A percentile compares a stretch with the other conserved stretches of the same genome.
phyloP scores from a whole-genome alignment of 352 stramenopile genomes.

The Phytophthora pluvialis region DNA sequence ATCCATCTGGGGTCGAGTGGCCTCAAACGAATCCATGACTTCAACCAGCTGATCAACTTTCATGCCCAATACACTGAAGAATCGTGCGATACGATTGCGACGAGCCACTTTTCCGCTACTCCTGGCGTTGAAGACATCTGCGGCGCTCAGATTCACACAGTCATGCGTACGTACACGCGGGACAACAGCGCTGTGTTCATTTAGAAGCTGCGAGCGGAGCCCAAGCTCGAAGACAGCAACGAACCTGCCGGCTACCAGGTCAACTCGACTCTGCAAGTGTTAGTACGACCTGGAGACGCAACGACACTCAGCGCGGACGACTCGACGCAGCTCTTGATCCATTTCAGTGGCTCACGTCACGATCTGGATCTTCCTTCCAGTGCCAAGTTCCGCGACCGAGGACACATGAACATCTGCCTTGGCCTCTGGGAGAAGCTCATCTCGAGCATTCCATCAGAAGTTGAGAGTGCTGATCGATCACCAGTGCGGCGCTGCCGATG shows the following conservation, averaged over 20 bases:
- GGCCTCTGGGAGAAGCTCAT: slow-evolving; percentile 12
- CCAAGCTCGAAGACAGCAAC: slow-evolving; percentile 12
- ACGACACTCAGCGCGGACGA: background rate
- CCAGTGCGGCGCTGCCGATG: background rate
- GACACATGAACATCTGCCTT: slow-evolving; percentile 11
- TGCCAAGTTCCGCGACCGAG: slow-evolving; percentile 6
- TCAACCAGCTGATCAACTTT: slow-evolving; percentile 11
- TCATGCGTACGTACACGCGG: slow-evolving; percentile 20
- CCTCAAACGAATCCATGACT: slow-evolving; percentile 2
- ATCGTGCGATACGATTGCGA: background rate
- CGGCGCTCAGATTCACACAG: slow-evolving; percentile 14
- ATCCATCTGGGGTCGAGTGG: slow-evolving; percentile 7
- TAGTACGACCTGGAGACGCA: background rate
- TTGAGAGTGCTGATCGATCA: slow-evolving; percentile 31
- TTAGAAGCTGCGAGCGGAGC: slow-evolving; percentile 13
- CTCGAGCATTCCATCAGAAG: slow-evolving; percentile 7
- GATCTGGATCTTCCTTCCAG: background rate
- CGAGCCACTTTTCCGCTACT: slow-evolving; percentile 6
- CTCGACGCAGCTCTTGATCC: slow-evolving; percentile 9
- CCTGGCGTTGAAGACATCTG: background rate
- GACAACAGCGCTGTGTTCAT: slow-evolving; percentile 13
- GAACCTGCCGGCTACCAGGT: slow-evolving; percentile 4
- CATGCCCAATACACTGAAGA: slow-evolving; percentile 13
- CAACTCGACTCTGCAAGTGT: slow-evolving; percentile 8
- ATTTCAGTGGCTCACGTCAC: slow-evolving; percentile 12